Base-by-base conservation (phyloP, 2,329 filamentous ascomycete genomes). In the Ceratocystis cubensis region DNA sequence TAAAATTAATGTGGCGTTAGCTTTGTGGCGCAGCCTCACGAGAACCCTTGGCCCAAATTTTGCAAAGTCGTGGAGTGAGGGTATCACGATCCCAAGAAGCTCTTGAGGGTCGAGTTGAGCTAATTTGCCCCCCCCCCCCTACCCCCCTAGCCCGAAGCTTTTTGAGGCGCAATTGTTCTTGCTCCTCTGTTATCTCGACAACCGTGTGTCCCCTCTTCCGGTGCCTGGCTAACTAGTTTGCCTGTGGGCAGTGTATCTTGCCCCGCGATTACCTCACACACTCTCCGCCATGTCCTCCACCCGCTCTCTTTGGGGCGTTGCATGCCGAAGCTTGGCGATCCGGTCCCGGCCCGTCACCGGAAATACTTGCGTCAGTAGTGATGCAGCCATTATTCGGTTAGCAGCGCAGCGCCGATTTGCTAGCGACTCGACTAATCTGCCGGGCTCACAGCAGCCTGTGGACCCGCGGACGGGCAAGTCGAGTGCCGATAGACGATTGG, bases 251-350 rank as follows among this genome's bases (percentile, higher is more conserved):
- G 46, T 17, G 10, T 22, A 20, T 56, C 7, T 59, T 37, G 22
- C 53, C 53, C 53, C 53, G 7, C n/a, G 25, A 37, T 50, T 25
- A 41, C 22, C 30, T 50, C 46, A 13, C 7, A 41, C 41, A 41
- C 28, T 45, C 15, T 28, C 46, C 62, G 57, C 68, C 66, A 86
- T 86, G 83, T 78, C 82, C 71, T 79, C 83, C 67, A 78, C 81
- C 74, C 74, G 83, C 70, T 80, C 79, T 69, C 70, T 84, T 50
- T 78, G 80, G 70, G 72, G 74, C 70, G 75, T 75, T 64, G 75
- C 75, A 63, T 75, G 76, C 72, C 75, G 78, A 68, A 73, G 76
- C 56, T 73, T 81, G 62, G 74, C 76, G 46, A 69, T 78, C 61
- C 75, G 77, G 65, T 70, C 76, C 48, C 72, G 75, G 70, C 73